Base-by-base conservation (phyloP, 1,139 yeast genomes). In the Yarrowia galli region DNA sequence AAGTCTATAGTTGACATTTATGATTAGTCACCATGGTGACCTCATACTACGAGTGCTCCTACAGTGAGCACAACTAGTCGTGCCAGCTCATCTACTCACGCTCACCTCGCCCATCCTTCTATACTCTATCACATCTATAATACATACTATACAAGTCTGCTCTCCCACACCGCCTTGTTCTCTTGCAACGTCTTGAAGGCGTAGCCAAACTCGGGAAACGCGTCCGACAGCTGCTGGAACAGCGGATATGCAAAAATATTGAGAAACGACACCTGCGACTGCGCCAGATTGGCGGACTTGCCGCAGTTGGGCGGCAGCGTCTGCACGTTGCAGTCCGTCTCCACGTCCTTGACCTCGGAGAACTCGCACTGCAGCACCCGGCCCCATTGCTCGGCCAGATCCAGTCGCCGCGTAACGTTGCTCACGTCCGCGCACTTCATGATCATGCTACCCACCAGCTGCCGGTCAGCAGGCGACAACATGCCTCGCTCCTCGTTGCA, bases 401-500 rank as follows among this genome's bases (percentile, higher is more conserved):
- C 80, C 68, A 91, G 80, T 1, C 93, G 92, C 69, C 98, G 82
- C 2, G 97, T 87, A 32, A 92, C 97, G 76, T 93, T 93, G 42
- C 97, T 91, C 66, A 93, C 92, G 78, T 93, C 98, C 0, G 98
- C 98, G 78, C 97, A 92, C 79, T 93, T 93, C 70, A 93, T 87
- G 69, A 93, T 82, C 69, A 92, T 79, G 35, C 92, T 85, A 54
- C 88, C 82, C 25, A 91, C 80, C 71, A 92, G 79, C 68, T 35
- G 66, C 64, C 16, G 54, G 18, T 22, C 66, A 56, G 48, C 71
- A 63, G 10, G 65, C 67, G 35, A 68, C 68, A 38, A 76, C 71
- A 49, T 74, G 72, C 56, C 38, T 13, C 67, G 23, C 32, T 56
- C 40, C 65, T 58, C 45, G 43, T 42, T 35, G 40, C 60, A 38